A percentile compares a stretch with the other conserved stretches of the same genome.
phyloP scores from a whole-genome alignment of 2,329 filamentous ascomycete species.

The Bipolaris oryzae region DNA sequence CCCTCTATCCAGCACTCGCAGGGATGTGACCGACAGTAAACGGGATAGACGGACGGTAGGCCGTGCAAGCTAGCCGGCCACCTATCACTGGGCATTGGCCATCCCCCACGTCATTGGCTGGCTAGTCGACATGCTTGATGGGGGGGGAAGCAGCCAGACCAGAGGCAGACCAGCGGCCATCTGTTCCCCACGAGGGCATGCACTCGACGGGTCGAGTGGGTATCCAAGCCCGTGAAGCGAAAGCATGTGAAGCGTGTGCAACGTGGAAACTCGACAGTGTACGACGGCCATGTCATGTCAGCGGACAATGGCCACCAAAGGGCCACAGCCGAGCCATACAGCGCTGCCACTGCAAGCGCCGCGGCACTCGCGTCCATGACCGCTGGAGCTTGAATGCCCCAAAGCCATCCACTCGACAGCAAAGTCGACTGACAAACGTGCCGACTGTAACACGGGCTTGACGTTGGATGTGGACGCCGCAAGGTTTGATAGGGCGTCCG shows the following conservation, averaged over 20 bases:
- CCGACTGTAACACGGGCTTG: slow-evolving; percentile 43
- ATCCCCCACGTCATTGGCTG: slow-evolving; percentile 22
- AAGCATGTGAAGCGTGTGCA: slow-evolving; percentile 28
- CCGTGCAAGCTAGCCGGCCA: slow-evolving; percentile 35
- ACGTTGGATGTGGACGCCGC: slow-evolving; percentile 43
- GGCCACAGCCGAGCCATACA: slow-evolving; percentile 28
- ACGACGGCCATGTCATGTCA: slow-evolving; percentile 45
- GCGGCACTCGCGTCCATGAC: slow-evolving; percentile 21
- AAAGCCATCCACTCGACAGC: slow-evolving; percentile 24
- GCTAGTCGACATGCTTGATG: slow-evolving; percentile 8
- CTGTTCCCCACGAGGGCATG: slow-evolving; percentile 22
- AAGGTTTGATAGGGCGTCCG: slow-evolving; percentile 37
- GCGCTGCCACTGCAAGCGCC: slow-evolving; percentile 17
- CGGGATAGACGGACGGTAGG: slow-evolving; percentile 47
- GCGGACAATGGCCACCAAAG: slow-evolving; percentile 29
- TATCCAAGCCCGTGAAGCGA: slow-evolving; percentile 24
- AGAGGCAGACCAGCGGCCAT: slow-evolving; percentile 16
- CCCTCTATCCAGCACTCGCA: slow-evolving; percentile 27
- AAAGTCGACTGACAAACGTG: slow-evolving; percentile 43
- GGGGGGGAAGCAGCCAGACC: not conserved
- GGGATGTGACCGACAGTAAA: slow-evolving; percentile 36
- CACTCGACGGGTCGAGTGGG: slow-evolving; percentile 17
- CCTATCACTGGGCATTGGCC: slow-evolving; percentile 29
- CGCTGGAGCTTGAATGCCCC: slow-evolving; percentile 10
- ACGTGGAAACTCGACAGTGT: slow-evolving; percentile 49